Conservation (phyloP, 805 yeast genomes). For the Dipodascus geniculatus region DNA sequence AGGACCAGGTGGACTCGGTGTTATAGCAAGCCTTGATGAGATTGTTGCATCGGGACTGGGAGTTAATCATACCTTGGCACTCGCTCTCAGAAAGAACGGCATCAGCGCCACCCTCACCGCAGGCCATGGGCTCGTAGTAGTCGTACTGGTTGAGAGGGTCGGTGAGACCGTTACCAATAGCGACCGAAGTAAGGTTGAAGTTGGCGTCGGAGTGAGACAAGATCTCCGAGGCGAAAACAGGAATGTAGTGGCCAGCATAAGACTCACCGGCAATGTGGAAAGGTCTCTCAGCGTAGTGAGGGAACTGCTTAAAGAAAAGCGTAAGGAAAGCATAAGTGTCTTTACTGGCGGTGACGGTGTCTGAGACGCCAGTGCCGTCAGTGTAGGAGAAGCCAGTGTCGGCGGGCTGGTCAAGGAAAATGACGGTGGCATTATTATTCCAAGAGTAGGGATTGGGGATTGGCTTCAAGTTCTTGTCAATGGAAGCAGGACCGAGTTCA, state of each 20-base stretch:
- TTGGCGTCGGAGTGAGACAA: slow-evolving; percentile 45
- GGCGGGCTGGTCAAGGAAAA: slow-evolving; percentile 74
- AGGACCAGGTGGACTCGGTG: slow-evolving; percentile 62
- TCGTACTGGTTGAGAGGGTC: slow-evolving; percentile 75
- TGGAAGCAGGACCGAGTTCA: slow-evolving; percentile 66
- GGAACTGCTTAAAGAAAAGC: slow-evolving; percentile 59
- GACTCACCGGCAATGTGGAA: slow-evolving; percentile 81
- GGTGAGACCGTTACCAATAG: slow-evolving; percentile 91
- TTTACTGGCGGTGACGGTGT: slow-evolving; percentile 65
- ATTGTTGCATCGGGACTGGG: slow-evolving; percentile 66
- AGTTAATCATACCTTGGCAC: slow-evolving; percentile 56
- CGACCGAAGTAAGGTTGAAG: slow-evolving; percentile 63
- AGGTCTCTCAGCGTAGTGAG: slow-evolving; percentile 33
- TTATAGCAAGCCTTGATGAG: slow-evolving; percentile 72
- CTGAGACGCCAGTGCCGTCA: slow-evolving; percentile 40
- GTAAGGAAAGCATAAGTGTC: slow-evolving; percentile 67
- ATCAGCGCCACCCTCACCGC: slow-evolving; percentile 78
- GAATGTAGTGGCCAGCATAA: slow-evolving; percentile 77
- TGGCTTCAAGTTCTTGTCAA: slow-evolving; percentile 42
- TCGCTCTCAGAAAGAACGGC: slow-evolving; percentile 67
- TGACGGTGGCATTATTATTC: slow-evolving; percentile 71
- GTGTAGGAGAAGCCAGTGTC: slow-evolving; percentile 65
- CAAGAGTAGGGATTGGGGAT: slow-evolving; percentile 60
- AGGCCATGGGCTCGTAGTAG: slow-evolving; percentile 87
- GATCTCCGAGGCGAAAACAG: slow-evolving; percentile 70